phyloP scores from a whole-genome alignment of 768 basidiomycete species.

The Neoboletus subvelutipes region DNA sequence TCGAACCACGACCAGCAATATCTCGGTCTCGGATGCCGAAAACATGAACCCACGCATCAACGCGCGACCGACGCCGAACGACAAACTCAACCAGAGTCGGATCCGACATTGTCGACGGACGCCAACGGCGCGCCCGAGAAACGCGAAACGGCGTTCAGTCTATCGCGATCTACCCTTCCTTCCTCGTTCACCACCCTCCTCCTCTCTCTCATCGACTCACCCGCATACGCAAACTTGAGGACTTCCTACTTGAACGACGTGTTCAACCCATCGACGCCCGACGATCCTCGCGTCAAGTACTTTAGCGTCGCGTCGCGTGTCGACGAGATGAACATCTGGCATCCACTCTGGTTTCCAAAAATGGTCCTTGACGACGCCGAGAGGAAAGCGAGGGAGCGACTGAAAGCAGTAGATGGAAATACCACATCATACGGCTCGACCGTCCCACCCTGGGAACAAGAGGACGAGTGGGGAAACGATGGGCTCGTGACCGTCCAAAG shows the following conservation, averaged over 20 bases:
- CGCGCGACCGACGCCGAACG: background rate
- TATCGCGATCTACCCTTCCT: conserved; percentile 65
- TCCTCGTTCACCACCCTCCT: conserved; percentile 86
- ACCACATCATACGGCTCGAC: conserved; percentile 9
- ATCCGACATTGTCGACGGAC: background rate
- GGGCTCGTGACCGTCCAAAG: conserved; percentile 90
- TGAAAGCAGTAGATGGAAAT: conserved; percentile 31
- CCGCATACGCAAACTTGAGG: conserved; percentile 93
- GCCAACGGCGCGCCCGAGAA: conserved; percentile 14
- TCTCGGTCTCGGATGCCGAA: conserved; percentile 82
- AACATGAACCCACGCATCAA: conserved; percentile 22
- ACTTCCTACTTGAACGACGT: conserved; percentile 73
- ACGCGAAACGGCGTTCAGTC: conserved; percentile 36
- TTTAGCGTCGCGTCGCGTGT: conserved; percentile 87
- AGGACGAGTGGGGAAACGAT: conserved; percentile 79
- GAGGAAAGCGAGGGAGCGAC: conserved; percentile 49
- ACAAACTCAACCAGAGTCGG: background rate
- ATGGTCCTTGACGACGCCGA: conserved; percentile 88
- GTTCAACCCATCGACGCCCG: conserved; percentile 82
- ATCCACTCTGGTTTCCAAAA: conserved; percentile 97
- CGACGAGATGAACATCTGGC: conserved; percentile 68
- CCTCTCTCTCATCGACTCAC: conserved; percentile 88
- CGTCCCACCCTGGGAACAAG: conserved; percentile 47
- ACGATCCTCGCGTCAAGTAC: conserved; percentile 83
- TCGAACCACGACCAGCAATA: conserved; percentile 58